Evolutionary conservation across 1,139 yeast species (phyloP).

Genomic region (Yamadazyma atlantica): DNA sequence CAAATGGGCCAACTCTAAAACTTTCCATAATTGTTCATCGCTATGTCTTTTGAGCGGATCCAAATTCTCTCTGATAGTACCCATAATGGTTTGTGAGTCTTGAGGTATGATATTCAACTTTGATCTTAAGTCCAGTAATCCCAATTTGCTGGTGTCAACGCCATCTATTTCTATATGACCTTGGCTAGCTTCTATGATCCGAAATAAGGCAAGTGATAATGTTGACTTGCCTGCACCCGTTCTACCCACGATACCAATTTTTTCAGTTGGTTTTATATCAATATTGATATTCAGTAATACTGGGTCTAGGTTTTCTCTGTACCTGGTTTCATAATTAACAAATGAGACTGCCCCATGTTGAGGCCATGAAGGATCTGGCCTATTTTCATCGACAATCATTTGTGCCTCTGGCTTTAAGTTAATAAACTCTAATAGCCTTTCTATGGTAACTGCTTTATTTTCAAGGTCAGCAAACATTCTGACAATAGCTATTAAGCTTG

Average conservation of each 20-base stretch:
- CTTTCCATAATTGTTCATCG: slow-evolving; percentile 35
- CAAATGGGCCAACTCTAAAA: slow-evolving; percentile 35
- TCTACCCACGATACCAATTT: slow-evolving; percentile 42
- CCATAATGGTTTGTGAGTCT: slow-evolving; percentile 37
- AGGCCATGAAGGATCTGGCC: slow-evolving; percentile 33
- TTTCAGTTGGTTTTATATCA: slow-evolving; percentile 31
- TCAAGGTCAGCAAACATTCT: slow-evolving; percentile 38
- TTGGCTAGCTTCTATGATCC: slow-evolving; percentile 34
- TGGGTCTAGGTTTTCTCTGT: slow-evolving; percentile 37
- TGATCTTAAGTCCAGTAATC: slow-evolving; percentile 34
- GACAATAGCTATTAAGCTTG: slow-evolving; percentile 29
- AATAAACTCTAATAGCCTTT: slow-evolving; percentile 36
- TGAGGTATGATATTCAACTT: slow-evolving; percentile 40
- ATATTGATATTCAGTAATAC: slow-evolving; percentile 30
- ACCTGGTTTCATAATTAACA: slow-evolving; percentile 31
- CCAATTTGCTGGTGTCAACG: slow-evolving; percentile 28
- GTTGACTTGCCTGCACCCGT: slow-evolving; percentile 46
- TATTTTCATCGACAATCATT: slow-evolving; percentile 23
- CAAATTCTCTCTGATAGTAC: slow-evolving; percentile 34
- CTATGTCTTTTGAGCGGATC: slow-evolving; percentile 31
- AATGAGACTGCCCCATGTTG: slow-evolving; percentile 28
- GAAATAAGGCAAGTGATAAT: slow-evolving; percentile 36
- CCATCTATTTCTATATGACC: slow-evolving; percentile 36
- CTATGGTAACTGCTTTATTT: slow-evolving; percentile 32
- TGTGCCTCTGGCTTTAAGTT: slow-evolving; percentile 34